phyloP scores from a whole-genome alignment of 139 green algal species.

The Micractinium sp. region DNA sequence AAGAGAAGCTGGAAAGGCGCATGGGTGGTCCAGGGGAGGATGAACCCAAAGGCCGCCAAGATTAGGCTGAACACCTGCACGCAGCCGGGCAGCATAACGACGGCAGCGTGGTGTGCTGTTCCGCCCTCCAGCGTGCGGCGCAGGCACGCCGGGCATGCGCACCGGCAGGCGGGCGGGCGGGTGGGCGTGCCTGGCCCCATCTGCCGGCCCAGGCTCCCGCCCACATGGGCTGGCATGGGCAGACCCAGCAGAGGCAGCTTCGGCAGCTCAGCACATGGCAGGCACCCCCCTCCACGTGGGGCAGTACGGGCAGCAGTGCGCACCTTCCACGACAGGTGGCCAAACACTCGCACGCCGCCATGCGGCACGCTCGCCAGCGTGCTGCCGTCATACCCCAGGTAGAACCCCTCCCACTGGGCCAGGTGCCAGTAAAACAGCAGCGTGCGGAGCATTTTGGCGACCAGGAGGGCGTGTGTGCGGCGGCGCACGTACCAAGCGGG shows the following conservation, averaged over 20 bases:
- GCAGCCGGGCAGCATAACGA: not conserved
- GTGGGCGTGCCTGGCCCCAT: not conserved
- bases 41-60: not conserved
- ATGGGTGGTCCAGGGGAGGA: not conserved
- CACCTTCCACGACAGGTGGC: not conserved
- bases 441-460: not conserved
- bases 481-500: not conserved
- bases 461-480: not conserved
- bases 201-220: too few species aligned
- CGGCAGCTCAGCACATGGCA: too few species aligned
- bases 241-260: too few species aligned
- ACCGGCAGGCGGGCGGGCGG: not conserved
- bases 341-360: too few species aligned
- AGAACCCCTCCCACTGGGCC: not conserved
- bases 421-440: not conserved
- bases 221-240: too few species aligned
- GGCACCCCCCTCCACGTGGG: too few species aligned
- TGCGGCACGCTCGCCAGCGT: not conserved
- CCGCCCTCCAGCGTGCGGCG: too few species aligned
- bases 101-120: not conserved
- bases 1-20: not conserved
- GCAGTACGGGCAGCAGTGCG: too few species aligned
- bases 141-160: not conserved
- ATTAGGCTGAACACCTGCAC: not conserved
- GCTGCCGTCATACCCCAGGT: not conserved